Base-by-base conservation (phyloP, 495 filamentous ascomycete genomes). In the Podospora bellae-mahoneyi region DNA sequence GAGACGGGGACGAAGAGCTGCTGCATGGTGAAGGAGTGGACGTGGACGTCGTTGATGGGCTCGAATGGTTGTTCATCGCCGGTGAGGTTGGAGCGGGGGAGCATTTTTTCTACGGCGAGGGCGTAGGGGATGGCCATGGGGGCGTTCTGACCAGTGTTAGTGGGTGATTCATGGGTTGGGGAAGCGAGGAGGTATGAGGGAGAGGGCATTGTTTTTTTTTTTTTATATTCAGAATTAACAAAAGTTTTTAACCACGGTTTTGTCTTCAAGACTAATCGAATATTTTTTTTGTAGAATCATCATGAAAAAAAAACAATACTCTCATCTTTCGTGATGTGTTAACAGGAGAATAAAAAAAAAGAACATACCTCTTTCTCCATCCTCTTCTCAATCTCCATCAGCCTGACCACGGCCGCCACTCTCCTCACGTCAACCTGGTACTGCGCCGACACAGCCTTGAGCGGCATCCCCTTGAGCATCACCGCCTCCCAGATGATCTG, bases 261-360 rank as follows among this genome's bases (percentile, higher is more conserved):
- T 87, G 92, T 97, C 94, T 97, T 97, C 84, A 94, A 97, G 94
- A 97, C 94, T 97, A 97, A 99, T 97, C 94, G 93, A 89, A 88
- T 85, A 48, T 48, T 48, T 86, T 85, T 85, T 83, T 92, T 90
- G 89, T 90, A 90, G 90, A 71, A 71, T 83, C 84, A 87, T 84
- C 82, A 84, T 82, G 61, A 32, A 32, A 32, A 32, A 32, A 7
- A 13, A 20, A 56, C 0, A 56, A 55, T 23, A 3, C 13, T 60
- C 15, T 18, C 23, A 28, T 30, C 18, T 2, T 0, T 15, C 5
- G 1, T 34, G 18, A 27, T 18, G 6, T 64, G 56, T 66, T 64
- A 64, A 66, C 39, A 54, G 60, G 16, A 18, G 61, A 62, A 64
- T 69, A 75, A 71, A 68, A n/a, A n/a, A n/a, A n/a, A 64, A 62